Base-by-base conservation (phyloP, 2,329 filamentous ascomycete genomes). In the Tolypocladium tropicale region DNA sequence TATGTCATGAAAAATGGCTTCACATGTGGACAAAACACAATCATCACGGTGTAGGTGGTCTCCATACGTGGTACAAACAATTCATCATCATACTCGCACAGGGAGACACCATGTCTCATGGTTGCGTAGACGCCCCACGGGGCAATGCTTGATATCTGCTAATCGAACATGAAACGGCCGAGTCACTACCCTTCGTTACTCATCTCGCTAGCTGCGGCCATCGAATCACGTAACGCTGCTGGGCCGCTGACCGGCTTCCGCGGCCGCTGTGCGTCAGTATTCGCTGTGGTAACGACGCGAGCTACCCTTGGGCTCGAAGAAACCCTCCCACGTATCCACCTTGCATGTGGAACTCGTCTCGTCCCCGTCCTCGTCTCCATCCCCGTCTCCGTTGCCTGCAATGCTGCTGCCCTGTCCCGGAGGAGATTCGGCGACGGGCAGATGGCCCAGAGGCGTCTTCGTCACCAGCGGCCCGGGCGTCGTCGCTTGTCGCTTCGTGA, bases 271-370 rank as follows among this genome's bases (percentile, higher is more conserved):
- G 36, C 25, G 3, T 53, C 52, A 53, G 21, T 14, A 33, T 21
- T 53, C 34, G 37, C 52, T 53, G 52, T 43, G 18, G 52, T 59
- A 54, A 23, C 39, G 49, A 14, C 56, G 56, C 32, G 56, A 33
- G 37, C 51, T 39, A 10, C 36, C 55, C 12, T 14, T n/a, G 30
- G 53, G 46, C 18, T 58, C 51, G 23, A 52, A 59, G 53, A 61
- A 59, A 28, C 56, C 59, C 36, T 59, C 55, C 57, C 57, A 58
- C 7, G 52, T 59, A 34, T 63, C 59, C 30, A 57, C 16, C 56
- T 56, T 59, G 50, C 37, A 21, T 9, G 37, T 21, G 11, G 23
- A 21, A 23, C 21, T 32, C 23, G 23, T 28, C 23, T 43, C 33
- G 37, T 41, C 37, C 11, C 14, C 28, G 12, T 32, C 32, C 32